A percentile compares a stretch with the other conserved stretches of the same genome.
Conservation (phyloP, 2,329 filamentous ascomycete species). For the Aspergillus sp. region DNA sequence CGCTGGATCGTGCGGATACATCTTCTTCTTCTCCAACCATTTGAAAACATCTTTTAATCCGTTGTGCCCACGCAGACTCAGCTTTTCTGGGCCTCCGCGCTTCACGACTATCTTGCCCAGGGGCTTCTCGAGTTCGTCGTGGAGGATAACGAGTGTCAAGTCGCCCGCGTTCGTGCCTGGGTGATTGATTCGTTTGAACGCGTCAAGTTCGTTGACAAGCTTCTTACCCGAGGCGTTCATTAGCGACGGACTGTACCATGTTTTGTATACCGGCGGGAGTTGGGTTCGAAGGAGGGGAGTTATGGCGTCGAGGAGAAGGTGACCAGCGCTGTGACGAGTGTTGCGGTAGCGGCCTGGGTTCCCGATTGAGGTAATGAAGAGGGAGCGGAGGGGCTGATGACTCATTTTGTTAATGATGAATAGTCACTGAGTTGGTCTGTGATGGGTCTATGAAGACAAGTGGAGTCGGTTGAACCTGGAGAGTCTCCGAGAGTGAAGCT, state of each 20-base stretch:
- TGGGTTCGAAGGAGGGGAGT: conserved; percentile 48
- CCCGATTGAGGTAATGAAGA: conserved; percentile 83
- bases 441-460: neutral
- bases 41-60: conserved; percentile 68
- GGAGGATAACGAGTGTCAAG: conserved; percentile 69
- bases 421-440: too few relatives aligned
- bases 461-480: neutral
- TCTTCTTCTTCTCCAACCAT: conserved; percentile 47
- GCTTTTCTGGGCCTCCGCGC: conserved; percentile 53
- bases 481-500: neutral
- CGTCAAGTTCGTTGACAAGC: conserved; percentile 64
- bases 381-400: conserved; percentile 33
- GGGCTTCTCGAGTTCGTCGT: conserved; percentile 80
- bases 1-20: conserved; percentile 24
- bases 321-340: conserved; percentile 85
- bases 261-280: conserved; percentile 51
- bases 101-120: conserved; percentile 67
- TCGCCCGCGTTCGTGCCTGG: neutral
- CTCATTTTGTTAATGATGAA: conserved; percentile 1
- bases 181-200: conserved; percentile 16
- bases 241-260: conserved; percentile 68
- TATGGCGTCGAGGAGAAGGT: conserved; percentile 69
- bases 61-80: conserved; percentile 70
- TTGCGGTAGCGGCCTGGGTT: conserved; percentile 73
- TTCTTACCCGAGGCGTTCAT: conserved; percentile 86